These are phyloP conservation scores for Coccinonectria pachysandricola DNA, from an alignment of 2,329 filamentous ascomycete species.

Conservation along the genomic window DNA sequence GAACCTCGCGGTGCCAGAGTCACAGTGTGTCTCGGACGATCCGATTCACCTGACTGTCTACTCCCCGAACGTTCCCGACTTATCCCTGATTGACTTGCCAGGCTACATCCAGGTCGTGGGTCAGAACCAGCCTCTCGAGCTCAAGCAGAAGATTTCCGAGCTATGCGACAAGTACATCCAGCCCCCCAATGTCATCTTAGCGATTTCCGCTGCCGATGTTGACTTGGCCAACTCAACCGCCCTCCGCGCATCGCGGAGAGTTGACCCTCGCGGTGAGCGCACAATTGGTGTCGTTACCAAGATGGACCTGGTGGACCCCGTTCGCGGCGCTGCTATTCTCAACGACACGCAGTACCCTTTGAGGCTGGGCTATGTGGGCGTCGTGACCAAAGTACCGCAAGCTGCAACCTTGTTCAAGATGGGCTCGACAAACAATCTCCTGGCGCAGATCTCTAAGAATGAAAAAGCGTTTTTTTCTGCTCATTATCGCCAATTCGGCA, in stretches of 20 bases:
- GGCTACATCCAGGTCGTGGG: constrained; percentile 96
- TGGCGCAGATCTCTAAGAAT: constrained; percentile 73
- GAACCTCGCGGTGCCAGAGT: constrained; percentile 83
- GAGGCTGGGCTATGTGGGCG: constrained; percentile 90
- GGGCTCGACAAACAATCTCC: constrained; percentile 69
- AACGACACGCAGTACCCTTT: constrained; percentile 88
- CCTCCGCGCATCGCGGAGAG: constrained; percentile 75
- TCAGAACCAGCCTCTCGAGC: constrained; percentile 76
- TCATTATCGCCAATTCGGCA: constrained; percentile 71
- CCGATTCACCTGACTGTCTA: constrained; percentile 94
- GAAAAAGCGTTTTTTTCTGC: constrained; percentile 79
- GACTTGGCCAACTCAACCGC: constrained; percentile 95
- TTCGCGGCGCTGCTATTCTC: constrained; percentile 67
- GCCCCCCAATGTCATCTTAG: constrained; percentile 88
- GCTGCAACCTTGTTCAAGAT: constrained; percentile 70
- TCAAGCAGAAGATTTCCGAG: constrained; percentile 93
- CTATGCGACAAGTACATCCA: constrained; percentile 98
- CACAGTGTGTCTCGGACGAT: constrained; percentile 89
- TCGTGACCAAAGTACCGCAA: constrained; percentile 72
- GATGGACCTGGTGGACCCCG: constrained; percentile 90
- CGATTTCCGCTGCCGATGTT: constrained; percentile 94
- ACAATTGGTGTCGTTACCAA: constrained; percentile 99
- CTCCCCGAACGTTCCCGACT: constrained; percentile 87
- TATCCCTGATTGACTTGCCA: constrained; percentile 91
- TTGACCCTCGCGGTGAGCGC: constrained; percentile 87